Evolutionary conservation across 2,329 filamentous ascomycete species (phyloP), one percentile per base, ranked within the genome.

Genomic region (Ilyonectria robusta): DNA sequence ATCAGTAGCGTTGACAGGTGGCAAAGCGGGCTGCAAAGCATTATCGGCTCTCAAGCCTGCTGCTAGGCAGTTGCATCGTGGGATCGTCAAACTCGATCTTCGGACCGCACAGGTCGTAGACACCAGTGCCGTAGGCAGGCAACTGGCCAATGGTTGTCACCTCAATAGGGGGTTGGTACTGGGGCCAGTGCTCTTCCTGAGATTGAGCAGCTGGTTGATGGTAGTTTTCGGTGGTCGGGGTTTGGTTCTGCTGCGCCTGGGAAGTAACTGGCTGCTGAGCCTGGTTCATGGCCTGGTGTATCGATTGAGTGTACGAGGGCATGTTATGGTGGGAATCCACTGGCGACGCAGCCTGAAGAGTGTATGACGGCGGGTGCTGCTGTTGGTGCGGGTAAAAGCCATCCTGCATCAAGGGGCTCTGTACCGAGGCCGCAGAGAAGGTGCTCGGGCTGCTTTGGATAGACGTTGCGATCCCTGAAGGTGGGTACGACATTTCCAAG

Each of bases 31-130:
- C n/a, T n/a, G n/a, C n/a, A n/a, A n/a, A n/a, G n/a, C n/a, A n/a
- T n/a, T 79, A 90, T 80, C 90, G 82, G 67, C 81, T 85, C 70
- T 88, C 87, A 69, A 91, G 85, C 58, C 88, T 82, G 47, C 83
- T 86, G 74, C 87, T 89, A 11, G 88, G 89, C 78, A 91, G 83
- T 77, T 89, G 88, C 80, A 90, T 84, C 10, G 84, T 82, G 21
- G 85, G 83, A 67, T 90, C 88, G 46, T 88, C 87, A 63, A 84
- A 89, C 70, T 90, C 88, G 26, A 88, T 79, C 80, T 91, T 90
- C 47, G 83, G 82, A 4, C 74, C 78, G 83, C 87, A 91, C 2
- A 86, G 78, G 69, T 88, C 86, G 69, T 86, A 87, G 17, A 87
- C 81, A n/a, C 80, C 81, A 19, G 84, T 80, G 6, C 83, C 83